Evolutionary conservation across 768 basidiomycete species (phyloP), one percentile per base, ranked within the genome.

Genomic region (Russula virescens): DNA sequence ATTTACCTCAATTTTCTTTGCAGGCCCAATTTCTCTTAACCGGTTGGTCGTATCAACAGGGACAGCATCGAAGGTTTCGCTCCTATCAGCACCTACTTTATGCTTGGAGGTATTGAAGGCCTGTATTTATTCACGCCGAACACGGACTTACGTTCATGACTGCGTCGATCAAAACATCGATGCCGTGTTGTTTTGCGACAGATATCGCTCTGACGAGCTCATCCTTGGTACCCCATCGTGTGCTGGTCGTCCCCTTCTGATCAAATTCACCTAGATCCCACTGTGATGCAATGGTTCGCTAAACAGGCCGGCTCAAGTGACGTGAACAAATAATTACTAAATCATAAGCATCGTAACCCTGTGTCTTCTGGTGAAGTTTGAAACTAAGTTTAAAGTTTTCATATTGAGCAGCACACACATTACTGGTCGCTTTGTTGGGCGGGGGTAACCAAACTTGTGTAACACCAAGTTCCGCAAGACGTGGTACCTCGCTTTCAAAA

Each of bases 241-340:
- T 96, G 18, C 77, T 72, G 35, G 84, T 71, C 18, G 81, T 73
- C 18, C 87, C 88, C 69, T 87, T 91, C 72, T 90, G 91, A 55
- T 87, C 66, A 65, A 93, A 93, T 74, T 93, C 91, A 40, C 91
- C 91, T 19, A 94, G 74, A 71, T 94, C 91, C 91, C 91, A 94
- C 90, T 93, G 56, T 6, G 25, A 55, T 60, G 47, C n/a, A 21
- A 48, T 25, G 58, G 8, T 25, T 13, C 43, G 11, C 31, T 49
- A 13, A 58, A 50, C 60, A 26, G 34, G 50, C 42, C 11, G 1
- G 23, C 48, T 34, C 34, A 43, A 14, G 25, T 35, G 31, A 35
- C n/a, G 38, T 71, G 77, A 58, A 38, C 31, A 3, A 18, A 34
- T 26, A 50, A 14, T 64, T 74, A 91, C 90, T 74, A 93, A 70